Percentiles rank a stretch among this genome's conserved stretches.
Conservation (phyloP, 108 stramenopile genomes). For the Thalassiosira profunda region DNA sequence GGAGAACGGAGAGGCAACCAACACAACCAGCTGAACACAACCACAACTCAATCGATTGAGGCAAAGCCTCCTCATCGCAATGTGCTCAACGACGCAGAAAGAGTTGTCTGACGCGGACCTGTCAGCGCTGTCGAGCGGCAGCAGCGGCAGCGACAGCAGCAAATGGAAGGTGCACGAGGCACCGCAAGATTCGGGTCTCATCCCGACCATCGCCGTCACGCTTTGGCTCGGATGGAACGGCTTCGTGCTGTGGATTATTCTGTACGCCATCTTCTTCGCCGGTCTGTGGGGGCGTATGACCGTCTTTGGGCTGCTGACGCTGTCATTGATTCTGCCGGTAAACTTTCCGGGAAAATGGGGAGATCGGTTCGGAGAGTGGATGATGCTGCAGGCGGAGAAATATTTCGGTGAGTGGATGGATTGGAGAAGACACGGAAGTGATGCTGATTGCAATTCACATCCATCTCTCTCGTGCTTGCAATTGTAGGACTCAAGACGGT, state of each 20-base stretch:
- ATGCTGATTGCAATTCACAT: background rate
- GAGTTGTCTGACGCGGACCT: too few relatives aligned
- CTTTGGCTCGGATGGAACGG: conserved; percentile 55
- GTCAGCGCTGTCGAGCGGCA: background rate
- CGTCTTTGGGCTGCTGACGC: conserved; percentile 18
- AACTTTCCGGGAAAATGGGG: conserved; percentile 45
- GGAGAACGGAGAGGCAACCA: too few relatives aligned
- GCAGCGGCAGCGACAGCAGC: background rate
- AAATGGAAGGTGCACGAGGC: conserved; percentile 37
- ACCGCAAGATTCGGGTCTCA: conserved; percentile 28
- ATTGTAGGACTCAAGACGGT: conserved; percentile 49
- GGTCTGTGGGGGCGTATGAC: conserved; percentile 21
- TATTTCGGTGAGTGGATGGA: conserved; percentile 46
- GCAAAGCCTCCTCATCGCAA: conserved; percentile 4
- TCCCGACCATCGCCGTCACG: conserved; percentile 35
- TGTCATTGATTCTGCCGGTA: conserved; percentile 32
- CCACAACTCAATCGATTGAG: too few relatives aligned
- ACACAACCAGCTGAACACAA: too few relatives aligned
- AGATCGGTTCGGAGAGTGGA: conserved; percentile 37
- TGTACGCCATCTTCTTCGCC: conserved; percentile 32
- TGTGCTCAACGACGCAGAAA: background rate
- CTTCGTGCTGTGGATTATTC: conserved; percentile 13
- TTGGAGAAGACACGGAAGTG: background rate
- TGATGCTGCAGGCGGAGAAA: conserved; percentile 49
- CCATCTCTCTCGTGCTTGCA: background rate